phyloP scores from a whole-genome alignment of 208 protist species.

The Acanthamoeba quina region DNA sequence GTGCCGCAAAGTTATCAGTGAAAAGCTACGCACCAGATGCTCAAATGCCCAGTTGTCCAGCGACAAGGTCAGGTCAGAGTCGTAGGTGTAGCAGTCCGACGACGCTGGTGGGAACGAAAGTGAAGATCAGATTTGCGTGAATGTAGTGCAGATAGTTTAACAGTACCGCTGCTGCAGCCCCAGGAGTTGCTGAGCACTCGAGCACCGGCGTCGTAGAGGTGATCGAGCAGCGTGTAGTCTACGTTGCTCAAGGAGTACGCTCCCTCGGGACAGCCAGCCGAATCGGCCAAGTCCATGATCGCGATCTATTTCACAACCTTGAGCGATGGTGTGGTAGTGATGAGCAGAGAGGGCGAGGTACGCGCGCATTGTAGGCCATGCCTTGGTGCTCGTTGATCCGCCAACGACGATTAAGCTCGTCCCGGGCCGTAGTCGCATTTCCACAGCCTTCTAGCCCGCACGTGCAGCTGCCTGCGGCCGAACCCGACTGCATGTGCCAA shows the following conservation, averaged over 20 bases:
- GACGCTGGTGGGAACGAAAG: neutral
- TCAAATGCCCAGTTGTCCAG: slow-evolving; percentile 10
- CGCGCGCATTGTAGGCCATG: slow-evolving; percentile 67
- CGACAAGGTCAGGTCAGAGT: neutral
- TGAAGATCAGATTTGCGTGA: neutral
- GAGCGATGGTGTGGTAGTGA: too few relatives aligned
- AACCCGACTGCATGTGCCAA: neutral
- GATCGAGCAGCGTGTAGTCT: neutral
- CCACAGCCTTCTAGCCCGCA: slow-evolving; percentile 15
- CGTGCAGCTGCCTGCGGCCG: neutral
- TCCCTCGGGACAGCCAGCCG: neutral
- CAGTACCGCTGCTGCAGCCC: slow-evolving; percentile 10
- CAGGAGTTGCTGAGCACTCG: slow-evolving; percentile 54
- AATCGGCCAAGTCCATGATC: slow-evolving; percentile 45
- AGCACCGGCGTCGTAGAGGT: slow-evolving; percentile 29
- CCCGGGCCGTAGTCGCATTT: neutral
- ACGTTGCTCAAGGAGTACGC: neutral
- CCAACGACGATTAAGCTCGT: neutral
- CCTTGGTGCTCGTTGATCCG: slow-evolving; percentile 9
- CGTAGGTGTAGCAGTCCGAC: neutral
- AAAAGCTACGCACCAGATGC: neutral
- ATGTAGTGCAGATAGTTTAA: neutral
- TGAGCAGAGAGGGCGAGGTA: neutral
- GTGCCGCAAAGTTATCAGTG: too few relatives aligned
- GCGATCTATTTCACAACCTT: neutral